Evolutionary conservation across 1,284 basidiomycete species (phyloP), one percentile per base, ranked within the genome.

Genomic region (Cronartium quercuum): DNA sequence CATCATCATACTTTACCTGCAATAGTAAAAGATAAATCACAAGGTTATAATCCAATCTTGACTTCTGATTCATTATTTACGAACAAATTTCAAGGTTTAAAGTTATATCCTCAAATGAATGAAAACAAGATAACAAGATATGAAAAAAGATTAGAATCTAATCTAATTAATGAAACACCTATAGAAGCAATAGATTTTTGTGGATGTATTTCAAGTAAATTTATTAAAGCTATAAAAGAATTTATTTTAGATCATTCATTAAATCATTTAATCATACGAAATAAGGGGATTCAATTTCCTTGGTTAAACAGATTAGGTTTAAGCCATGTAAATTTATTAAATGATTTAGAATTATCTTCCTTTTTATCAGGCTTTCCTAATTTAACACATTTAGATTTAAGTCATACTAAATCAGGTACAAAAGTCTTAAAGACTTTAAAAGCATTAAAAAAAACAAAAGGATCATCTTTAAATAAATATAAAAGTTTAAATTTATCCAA

Each of bases 1-100:
- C 67, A 51, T n/a, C 67, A 68, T 68, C 67, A 68, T 34, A 68
- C 67, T 21, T 44, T 68, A 34, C 67, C 67, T 55, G 67, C 67
- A 29, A 51, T 58, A 21, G 67, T 68, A 15, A 40, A 68, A 60
- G 40, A 44, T 1, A 13, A 42, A n/a, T 35, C 40, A 5, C 67
- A 68, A 61, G 67, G 55, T 61, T 61, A 68, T 34, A 38, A 34
- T 60, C 55, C 55, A 21, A 55, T 40, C 3, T 60, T 57, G 15
- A 18, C 60, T 15, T 60, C 67, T 29, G 21, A 38, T 13, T 40
- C 37, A 18, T 58, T 38, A n/a, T 60, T 68, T 7, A 60, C 67
- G n/a, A 60, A 42, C n/a, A n/a, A n/a, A n/a, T n/a, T n/a, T n/a
- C n/a, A n/a, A n/a, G n/a, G n/a, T n/a, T n/a, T n/a, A n/a, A n/a